These are phyloP conservation scores for Barnettozyma populi DNA, from an alignment of 805 yeast genomes.

Conservation along the genomic window DNA sequence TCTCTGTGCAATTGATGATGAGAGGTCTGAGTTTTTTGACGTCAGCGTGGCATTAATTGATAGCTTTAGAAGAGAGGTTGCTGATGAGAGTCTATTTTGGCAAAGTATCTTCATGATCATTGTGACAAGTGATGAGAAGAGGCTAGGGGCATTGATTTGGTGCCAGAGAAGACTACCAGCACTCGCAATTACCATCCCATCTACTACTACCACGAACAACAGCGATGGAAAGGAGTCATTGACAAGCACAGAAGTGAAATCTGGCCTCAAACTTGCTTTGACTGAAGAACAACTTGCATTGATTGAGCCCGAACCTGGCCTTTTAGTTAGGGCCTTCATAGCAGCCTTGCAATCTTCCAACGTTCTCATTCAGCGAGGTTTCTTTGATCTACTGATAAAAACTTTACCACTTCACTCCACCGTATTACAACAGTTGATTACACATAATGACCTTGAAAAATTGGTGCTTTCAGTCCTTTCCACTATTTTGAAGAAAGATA, in stretches of 20 bases:
- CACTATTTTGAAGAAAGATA: slow-evolving; percentile 75
- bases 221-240: neutral
- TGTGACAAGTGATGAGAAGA: slow-evolving; percentile 71
- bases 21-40: slow-evolving; percentile 74
- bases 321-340: slow-evolving; percentile 68
- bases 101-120: slow-evolving; percentile 68
- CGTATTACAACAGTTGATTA: slow-evolving; percentile 42
- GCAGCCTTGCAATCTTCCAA: slow-evolving; percentile 62
- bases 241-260: slow-evolving; percentile 20
- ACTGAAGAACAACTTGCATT: slow-evolving; percentile 53
- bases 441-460: slow-evolving; percentile 48
- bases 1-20: slow-evolving; percentile 89
- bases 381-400: slow-evolving; percentile 70
- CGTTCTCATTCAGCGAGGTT: slow-evolving; percentile 79
- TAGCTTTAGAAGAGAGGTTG: slow-evolving; percentile 46
- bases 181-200: neutral
- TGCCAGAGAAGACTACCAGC: slow-evolving; percentile 57
- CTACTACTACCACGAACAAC: neutral
- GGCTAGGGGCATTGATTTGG: slow-evolving; percentile 84
- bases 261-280: slow-evolving; percentile 24
- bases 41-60: slow-evolving; percentile 58
- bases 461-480: slow-evolving; percentile 59
- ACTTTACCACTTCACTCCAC: slow-evolving; percentile 62
- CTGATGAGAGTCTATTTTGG: slow-evolving; percentile 81
- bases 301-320: slow-evolving; percentile 72